These are phyloP conservation scores for Cyathus striatus DNA, from an alignment of 768 basidiomycete species.

Conservation along the genomic window DNA sequence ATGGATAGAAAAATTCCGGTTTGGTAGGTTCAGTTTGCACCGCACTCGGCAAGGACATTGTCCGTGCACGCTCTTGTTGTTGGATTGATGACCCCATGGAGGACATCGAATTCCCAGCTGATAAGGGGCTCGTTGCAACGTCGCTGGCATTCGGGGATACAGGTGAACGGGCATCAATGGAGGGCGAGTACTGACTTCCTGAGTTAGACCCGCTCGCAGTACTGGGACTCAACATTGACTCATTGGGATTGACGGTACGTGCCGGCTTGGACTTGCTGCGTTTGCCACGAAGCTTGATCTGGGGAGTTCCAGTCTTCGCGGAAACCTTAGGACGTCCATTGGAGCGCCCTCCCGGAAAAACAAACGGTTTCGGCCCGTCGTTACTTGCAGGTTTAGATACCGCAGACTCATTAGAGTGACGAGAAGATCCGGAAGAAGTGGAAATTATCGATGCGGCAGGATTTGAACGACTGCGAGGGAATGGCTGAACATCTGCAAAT, in stretches of 20 bases:
- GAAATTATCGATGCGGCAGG: neutral
- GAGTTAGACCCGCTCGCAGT: neutral
- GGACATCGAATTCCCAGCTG: neutral
- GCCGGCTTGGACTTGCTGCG: conserved; percentile 2
- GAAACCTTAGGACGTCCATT: conserved; percentile 17
- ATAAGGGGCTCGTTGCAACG: neutral
- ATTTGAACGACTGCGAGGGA: no score
- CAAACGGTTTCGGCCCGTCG: conserved; percentile 9
- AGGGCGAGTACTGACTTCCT: neutral
- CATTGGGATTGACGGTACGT: neutral
- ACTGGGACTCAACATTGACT: neutral
- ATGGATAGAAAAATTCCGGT: conserved; percentile 12
- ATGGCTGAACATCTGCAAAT: neutral
- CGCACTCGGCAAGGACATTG: neutral
- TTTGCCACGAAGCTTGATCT: conserved; percentile 6
- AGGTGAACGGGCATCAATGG: neutral
- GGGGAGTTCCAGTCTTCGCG: conserved; percentile 9
- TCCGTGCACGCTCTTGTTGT: neutral
- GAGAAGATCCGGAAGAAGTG: conserved; percentile 1
- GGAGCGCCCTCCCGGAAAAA: conserved; percentile 22
- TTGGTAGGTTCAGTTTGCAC: conserved; percentile 1
- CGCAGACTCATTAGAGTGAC: conserved; percentile 6
- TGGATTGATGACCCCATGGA: no score
- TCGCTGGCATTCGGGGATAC: neutral
- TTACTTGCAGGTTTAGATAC: neutral